Conservation (phyloP, 2,329 filamentous ascomycete species). For the Delphinella strobiligena region DNA sequence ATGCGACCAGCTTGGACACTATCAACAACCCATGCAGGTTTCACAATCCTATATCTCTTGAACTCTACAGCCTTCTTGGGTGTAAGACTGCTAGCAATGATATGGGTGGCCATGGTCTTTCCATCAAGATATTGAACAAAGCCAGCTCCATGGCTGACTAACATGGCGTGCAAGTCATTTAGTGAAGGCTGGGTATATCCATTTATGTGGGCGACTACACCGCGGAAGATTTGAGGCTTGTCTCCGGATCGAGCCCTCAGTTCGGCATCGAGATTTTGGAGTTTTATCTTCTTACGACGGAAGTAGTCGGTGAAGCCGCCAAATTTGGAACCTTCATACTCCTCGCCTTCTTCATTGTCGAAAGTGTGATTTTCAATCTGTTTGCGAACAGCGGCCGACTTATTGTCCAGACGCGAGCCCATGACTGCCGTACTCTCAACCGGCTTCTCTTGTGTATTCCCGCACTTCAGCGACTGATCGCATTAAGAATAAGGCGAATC, state of each 20-base stretch:
- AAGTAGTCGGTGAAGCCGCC: slow-evolving; percentile 89
- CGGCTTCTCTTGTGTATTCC: background rate
- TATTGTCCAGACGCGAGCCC: slow-evolving; percentile 51
- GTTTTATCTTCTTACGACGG: slow-evolving; percentile 87
- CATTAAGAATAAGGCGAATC: background rate
- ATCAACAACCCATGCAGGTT: slow-evolving; percentile 87
- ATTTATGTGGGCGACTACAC: slow-evolving; percentile 81
- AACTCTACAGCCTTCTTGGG: slow-evolving; percentile 92
- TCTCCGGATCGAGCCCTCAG: slow-evolving; percentile 56
- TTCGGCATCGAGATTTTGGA: slow-evolving; percentile 85
- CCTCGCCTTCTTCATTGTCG: slow-evolving; percentile 71
- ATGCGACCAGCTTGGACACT: slow-evolving; percentile 71
- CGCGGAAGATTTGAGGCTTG: slow-evolving; percentile 78
- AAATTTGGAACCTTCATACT: slow-evolving; percentile 79
- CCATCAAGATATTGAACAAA: slow-evolving; percentile 91
- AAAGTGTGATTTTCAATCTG: slow-evolving; percentile 61
- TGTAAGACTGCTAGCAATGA: slow-evolving; percentile 80
- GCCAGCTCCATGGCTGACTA: slow-evolving; percentile 86
- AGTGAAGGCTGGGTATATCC: slow-evolving; percentile 93
- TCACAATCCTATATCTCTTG: slow-evolving; percentile 76
- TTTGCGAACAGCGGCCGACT: slow-evolving; percentile 48
- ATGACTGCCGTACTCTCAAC: slow-evolving; percentile 25
- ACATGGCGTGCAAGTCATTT: slow-evolving; percentile 73
- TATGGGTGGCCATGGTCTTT: slow-evolving; percentile 91
- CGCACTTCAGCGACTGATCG: background rate